These are phyloP conservation scores for Botryotinia calthae DNA, from an alignment of 2,329 filamentous ascomycete species.

Conservation along the genomic window DNA sequence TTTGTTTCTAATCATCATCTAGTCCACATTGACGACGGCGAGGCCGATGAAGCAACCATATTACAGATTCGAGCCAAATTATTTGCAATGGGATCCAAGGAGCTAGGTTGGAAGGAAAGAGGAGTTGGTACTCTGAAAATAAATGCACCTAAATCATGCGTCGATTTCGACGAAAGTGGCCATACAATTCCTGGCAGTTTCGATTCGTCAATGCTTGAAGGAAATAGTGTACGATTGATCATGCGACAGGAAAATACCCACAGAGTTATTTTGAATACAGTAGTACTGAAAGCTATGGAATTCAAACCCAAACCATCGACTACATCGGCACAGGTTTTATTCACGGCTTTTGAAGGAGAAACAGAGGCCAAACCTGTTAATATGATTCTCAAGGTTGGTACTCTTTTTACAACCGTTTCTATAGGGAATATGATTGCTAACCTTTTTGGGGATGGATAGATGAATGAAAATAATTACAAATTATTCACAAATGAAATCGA, in stretches of 20 bases:
- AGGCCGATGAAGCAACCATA: conserved; percentile 75
- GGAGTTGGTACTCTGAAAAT: conserved; percentile 81
- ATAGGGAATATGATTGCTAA: conserved; percentile 14
- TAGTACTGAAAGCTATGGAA: conserved; percentile 73
- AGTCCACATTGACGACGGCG: conserved; percentile 75
- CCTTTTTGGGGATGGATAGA: conserved; percentile 24
- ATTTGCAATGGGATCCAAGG: conserved; percentile 66
- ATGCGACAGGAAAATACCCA: conserved; percentile 91
- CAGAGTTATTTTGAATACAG: conserved; percentile 81
- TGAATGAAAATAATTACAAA: conserved; percentile 38
- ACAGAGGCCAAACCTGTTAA: conserved; percentile 53
- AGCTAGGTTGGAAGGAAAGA: conserved; percentile 80
- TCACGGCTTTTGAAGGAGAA: conserved; percentile 61
- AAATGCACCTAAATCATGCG: conserved; percentile 64
- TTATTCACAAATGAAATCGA: conserved; percentile 38
- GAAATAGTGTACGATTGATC: conserved; percentile 65
- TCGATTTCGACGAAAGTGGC: conserved; percentile 54
- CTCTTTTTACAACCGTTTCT: conserved; percentile 21
- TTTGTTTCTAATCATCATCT: background rate
- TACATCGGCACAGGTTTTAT: conserved; percentile 55
- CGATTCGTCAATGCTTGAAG: conserved; percentile 53
- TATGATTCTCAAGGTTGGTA: conserved; percentile 59
- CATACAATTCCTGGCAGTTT: conserved; percentile 52
- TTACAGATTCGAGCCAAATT: conserved; percentile 79
- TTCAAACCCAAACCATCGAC: conserved; percentile 72